Base-by-base conservation (phyloP, 345 rosid species). In the Conringia planisiliqua region DNA sequence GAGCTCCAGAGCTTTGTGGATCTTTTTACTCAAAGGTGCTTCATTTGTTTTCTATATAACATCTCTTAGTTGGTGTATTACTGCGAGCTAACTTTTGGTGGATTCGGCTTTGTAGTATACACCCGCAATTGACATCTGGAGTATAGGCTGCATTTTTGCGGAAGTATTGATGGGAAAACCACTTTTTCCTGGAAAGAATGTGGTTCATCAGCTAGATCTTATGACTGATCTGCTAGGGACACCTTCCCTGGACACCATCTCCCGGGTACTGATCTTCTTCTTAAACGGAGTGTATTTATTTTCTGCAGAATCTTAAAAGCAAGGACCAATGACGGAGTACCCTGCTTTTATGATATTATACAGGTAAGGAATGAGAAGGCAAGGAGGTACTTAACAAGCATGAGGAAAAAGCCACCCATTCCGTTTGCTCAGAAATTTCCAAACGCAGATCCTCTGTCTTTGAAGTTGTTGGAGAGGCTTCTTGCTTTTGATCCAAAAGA, bases 1-100 rank as follows among this genome's bases (percentile, higher is more conserved):
- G 98, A 84, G 97, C 98, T 72, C 98, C 97, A 20, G 98, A 94
- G 86, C 89, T 94, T 9, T 94, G 98, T 80, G 98, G 98, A 68
- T 94, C 98, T 10, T 94, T 94, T 83, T 94, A 86, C 83, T 94
- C 98, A 1, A 94, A 91, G 94, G 98, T 94, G 73, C 72, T 50
- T 74, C 38, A 59, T 32, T 38, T 30, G n/a, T 63, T 54, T 66
- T 65, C 62, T 67, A 32, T n/a, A 12, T 26, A 17, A 14, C 67
- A 33, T 4, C 7, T 68, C 62, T 46, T 33, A 10, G 1, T 54
- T 61, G 65, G 26, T 61, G 46, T 51, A 10, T 44, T 35, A 16
- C 35, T 3, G 1, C 13, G 4, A 13, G 13, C 30, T 74, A 65
- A 65, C 57, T 54, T 54, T 52, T 38, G 14, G 26, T 75, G 65